A percentile compares a stretch with the other conserved stretches of the same genome.
Conservation (phyloP, 495 filamentous ascomycete species). For the Aspergillus leporis region DNA sequence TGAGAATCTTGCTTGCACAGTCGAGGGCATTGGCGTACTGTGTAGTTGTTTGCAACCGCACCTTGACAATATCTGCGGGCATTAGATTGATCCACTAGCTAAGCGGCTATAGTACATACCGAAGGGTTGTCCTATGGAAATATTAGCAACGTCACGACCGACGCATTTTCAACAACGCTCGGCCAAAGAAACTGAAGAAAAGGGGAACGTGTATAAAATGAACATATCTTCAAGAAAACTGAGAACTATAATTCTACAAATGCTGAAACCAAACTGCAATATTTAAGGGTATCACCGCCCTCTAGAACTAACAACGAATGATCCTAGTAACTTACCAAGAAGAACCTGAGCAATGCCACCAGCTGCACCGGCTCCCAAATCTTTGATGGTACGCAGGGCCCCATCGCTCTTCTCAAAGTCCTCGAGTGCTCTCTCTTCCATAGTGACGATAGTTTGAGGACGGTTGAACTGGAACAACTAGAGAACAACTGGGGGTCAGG, state of each 20-base stretch:
- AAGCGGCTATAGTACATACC: conserved; percentile 44
- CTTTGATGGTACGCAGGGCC: conserved; percentile 71
- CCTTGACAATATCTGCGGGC: conserved; percentile 87
- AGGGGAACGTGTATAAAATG: neutral
- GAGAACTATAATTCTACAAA: neutral
- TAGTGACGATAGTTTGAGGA: conserved; percentile 5
- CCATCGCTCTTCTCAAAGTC: conserved; percentile 39
- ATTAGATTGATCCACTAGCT: conserved; percentile 19
- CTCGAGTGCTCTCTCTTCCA: conserved; percentile 44
- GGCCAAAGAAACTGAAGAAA: neutral
- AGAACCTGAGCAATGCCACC: conserved; percentile 94
- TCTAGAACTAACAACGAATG: neutral
- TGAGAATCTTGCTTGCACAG: conserved; percentile 79
- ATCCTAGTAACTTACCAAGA: conserved; percentile 64
- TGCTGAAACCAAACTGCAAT: neutral
- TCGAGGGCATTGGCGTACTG: conserved; percentile 78
- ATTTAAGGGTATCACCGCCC: neutral
- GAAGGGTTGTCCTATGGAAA: conserved; percentile 81
- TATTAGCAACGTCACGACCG: conserved; percentile 27
- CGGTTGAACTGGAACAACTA: conserved; percentile 2
- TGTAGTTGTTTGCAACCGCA: conserved; percentile 86
- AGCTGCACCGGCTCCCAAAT: conserved; percentile 85
- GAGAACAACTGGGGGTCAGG: neutral
- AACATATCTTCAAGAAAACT: neutral
- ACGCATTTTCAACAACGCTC: neutral